Evolutionary conservation across 1,139 yeast genomes (phyloP), one percentile per base, ranked within the genome.

Genomic region (Lodderomyces margitis): DNA sequence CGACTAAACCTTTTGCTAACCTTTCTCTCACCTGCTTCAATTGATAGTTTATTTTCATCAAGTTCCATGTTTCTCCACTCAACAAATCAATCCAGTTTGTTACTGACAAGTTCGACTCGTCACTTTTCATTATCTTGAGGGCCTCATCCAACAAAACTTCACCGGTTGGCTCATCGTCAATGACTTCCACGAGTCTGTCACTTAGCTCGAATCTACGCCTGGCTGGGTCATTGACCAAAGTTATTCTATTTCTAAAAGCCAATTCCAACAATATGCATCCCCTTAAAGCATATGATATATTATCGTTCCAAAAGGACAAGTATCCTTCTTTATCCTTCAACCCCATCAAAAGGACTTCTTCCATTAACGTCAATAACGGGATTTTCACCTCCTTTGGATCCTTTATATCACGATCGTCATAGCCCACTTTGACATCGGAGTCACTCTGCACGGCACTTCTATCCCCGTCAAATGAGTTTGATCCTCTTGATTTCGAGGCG

Each of bases 31-130:
- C 99, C 65, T 92, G 98, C 61, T 92, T 92, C 61, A 92, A 77
- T 66, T 92, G 99, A 66, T 91, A 92, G 57, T 85, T 86, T 54
- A 92, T 89, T 61, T 94, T 94, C 79, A 91, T 78, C 54, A 92
- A 70, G 64, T 92, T 92, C 99, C 99, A 92, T 3, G 98, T 94
- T 62, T 92, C 99, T 37, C 95, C 99, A 49, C 91, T 80, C 51
- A 92, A 76, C 47, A 91, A 76, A 62, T 94, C 98, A 52, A 94
- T 87, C 99, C 99, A 94, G 51, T 84, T 83, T 36, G 87, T 78
- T 34, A 92, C 94, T 30, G 91, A 79, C 57, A 89, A 74, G 56
- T 86, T 83, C 39, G 82, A 77, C 50, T 85, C 92, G 58, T 88
- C 95, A 46, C 76, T 74, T 58, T 87, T 88, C 89, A 92, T 94